A percentile compares a stretch with the other conserved stretches of the same genome.
These are phyloP conservation scores for Quercus rubra DNA, from an alignment of 306 rosid genomes.

Conservation along the genomic window DNA sequence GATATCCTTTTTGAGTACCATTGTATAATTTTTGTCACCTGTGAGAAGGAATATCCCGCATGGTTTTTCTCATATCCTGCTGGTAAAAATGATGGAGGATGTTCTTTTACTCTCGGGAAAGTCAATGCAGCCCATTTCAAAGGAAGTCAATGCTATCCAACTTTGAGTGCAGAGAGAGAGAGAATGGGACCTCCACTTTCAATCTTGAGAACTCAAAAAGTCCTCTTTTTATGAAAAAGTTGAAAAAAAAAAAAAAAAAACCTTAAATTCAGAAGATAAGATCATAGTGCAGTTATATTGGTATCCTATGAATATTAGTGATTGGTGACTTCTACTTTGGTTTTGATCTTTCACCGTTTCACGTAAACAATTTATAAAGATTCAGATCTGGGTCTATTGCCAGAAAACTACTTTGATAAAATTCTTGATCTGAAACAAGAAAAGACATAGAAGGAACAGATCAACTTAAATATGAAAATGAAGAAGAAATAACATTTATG, in stretches of 20 bases:
- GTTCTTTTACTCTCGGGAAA: slow-evolving; percentile 7
- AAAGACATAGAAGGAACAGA: not conserved
- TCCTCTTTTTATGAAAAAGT: not conserved
- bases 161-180: not conserved
- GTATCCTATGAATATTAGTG: not conserved
- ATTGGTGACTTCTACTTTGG: not conserved
- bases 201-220: not conserved
- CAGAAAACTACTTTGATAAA: not conserved
- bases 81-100: not conserved
- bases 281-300: not conserved
- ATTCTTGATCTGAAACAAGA: not conserved
- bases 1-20: not conserved
- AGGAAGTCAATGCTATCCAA: slow-evolving; percentile 18
- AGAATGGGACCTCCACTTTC: not conserved
- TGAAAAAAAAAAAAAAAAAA: not conserved
- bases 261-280: not conserved
- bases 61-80: slow-evolving; percentile 29
- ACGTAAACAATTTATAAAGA: not conserved
- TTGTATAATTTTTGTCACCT: not conserved
- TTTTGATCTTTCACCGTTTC: not conserved
- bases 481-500: not conserved
- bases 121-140: slow-evolving; percentile 30
- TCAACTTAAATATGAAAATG: not conserved
- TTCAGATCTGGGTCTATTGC: not conserved
- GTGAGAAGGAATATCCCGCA: slow-evolving; percentile 23